phyloP scores from a whole-genome alignment of 192 early-diverging fungal genomes.

The Coemansia sp. region DNA sequence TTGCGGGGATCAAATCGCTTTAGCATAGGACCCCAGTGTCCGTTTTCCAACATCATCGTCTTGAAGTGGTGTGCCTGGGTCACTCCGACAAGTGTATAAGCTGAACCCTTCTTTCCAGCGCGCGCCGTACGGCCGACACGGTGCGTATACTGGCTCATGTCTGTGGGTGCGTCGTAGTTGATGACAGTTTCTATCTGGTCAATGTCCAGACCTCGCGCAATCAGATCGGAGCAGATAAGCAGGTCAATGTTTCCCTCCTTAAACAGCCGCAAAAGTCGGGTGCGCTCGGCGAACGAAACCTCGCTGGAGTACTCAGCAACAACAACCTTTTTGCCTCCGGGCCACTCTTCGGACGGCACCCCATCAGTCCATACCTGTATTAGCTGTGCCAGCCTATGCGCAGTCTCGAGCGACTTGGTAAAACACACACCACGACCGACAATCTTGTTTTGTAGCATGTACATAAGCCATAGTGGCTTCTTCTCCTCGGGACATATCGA shows the following conservation, averaged over 20 bases:
- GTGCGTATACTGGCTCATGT: constrained; percentile 88
- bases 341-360: constrained; percentile 22
- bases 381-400: constrained; percentile 75
- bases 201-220: constrained; percentile 89
- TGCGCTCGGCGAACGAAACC: constrained; percentile 59
- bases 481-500: constrained; percentile 60
- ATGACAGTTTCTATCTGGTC: constrained; percentile 75
- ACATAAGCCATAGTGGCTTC: constrained; percentile 84
- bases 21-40: constrained; percentile 59
- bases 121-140: constrained; percentile 89
- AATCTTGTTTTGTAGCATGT: constrained; percentile 66
- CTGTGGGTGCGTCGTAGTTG: constrained; percentile 81
- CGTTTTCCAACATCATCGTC: constrained; percentile 64
- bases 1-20: constrained; percentile 54
- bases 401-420: constrained; percentile 86
- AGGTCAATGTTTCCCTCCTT: constrained; percentile 63
- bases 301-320: constrained; percentile 79
- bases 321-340: constrained; percentile 12
- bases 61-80: constrained; percentile 71
- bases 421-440: constrained; percentile 75
- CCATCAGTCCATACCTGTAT: constrained; percentile 59
- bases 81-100: constrained; percentile 69
- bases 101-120: constrained; percentile 78
- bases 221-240: constrained; percentile 83
- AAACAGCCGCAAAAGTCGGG: constrained; percentile 62